Evolutionary conservation across 805 yeast species (phyloP), one percentile per base, ranked within the genome.

Genomic region (Zygosaccharomyces bailii): DNA sequence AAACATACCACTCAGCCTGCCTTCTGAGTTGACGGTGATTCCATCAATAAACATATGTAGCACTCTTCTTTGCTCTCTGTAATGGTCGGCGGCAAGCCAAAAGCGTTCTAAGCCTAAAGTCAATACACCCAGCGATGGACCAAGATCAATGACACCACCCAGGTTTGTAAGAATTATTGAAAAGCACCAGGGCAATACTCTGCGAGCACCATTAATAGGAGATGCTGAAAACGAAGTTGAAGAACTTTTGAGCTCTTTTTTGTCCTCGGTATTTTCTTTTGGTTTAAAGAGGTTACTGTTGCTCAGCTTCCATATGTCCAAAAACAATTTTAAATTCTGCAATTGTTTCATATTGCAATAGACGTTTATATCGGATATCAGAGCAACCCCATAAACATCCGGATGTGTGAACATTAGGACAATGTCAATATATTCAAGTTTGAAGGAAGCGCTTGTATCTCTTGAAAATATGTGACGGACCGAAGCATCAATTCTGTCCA

Each of bases 401-500:
- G 71, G 67, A 33, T 72, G 73, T 0, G 75, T 70, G 29, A 82
- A 57, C 14, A 77, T 67, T n/a, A 76, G 70, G 3, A 74, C 72
- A 9, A 79, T 24, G 37, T 79, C 57, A 8, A 82, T 59, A 34
- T 73, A 69, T 13, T 78, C 71, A 6, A 79, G 50, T 1, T 60
- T 53, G 21, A 86, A 62, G 2, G 85, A 80, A 0, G 95, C 95
- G 70, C 96, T 88, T 0, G 84, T 75, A 50, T 88, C 96, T 49
- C 96, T 77, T 0, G 98, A 91, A 59, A 87, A 93, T 11, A 86
- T 80, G 63, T 93, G 99, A 56, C 88, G 96, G 27, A 93, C 67
- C 0, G 90, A 80, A 0, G 91, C 85, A 16, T 76, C 71, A 3
- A 88, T 63, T 2, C 78, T 72, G n/a, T 73, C 71, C 13, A 88